Evolutionary conservation across 768 basidiomycete species (phyloP).

Genomic region (Suillus cothurnatus): DNA sequence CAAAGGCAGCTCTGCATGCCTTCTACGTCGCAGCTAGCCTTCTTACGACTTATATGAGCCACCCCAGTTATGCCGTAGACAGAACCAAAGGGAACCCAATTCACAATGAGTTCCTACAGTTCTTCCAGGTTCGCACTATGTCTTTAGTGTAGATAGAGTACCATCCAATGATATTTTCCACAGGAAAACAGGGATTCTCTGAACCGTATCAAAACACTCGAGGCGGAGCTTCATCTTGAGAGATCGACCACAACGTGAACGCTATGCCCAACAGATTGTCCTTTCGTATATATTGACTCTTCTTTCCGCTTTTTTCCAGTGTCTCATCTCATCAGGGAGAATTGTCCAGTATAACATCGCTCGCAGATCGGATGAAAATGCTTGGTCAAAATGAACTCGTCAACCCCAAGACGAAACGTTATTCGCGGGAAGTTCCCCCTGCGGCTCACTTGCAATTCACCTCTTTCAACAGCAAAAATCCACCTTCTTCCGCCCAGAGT

Average conservation of each 20-base stretch:
- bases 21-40: constrained; percentile 65
- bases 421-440: constrained; percentile 52
- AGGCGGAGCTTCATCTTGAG: constrained; percentile 50
- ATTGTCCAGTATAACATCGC: constrained; percentile 48
- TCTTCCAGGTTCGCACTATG: constrained; percentile 56
- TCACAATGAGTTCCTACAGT: constrained; percentile 64
- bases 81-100: constrained; percentile 54
- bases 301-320: constrained; percentile 13
- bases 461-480: constrained; percentile 16
- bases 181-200: constrained; percentile 41
- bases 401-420: constrained; percentile 56
- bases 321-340: constrained; percentile 23
- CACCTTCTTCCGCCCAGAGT: constrained; percentile 1
- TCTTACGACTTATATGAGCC: constrained; percentile 58
- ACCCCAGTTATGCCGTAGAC: constrained; percentile 55
- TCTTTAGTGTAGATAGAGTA: constrained; percentile 13
- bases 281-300: constrained; percentile 14
- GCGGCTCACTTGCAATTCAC: constrained; percentile 28
- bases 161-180: constrained; percentile 29
- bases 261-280: constrained; percentile 13
- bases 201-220: constrained; percentile 45
- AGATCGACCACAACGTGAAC: constrained; percentile 35
- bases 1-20: constrained; percentile 59
- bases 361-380: constrained; percentile 80
- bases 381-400: constrained; percentile 73